Evolutionary conservation across 192 early-diverging fungal species (phyloP).

Genomic region (Glomus cerebriforme): DNA sequence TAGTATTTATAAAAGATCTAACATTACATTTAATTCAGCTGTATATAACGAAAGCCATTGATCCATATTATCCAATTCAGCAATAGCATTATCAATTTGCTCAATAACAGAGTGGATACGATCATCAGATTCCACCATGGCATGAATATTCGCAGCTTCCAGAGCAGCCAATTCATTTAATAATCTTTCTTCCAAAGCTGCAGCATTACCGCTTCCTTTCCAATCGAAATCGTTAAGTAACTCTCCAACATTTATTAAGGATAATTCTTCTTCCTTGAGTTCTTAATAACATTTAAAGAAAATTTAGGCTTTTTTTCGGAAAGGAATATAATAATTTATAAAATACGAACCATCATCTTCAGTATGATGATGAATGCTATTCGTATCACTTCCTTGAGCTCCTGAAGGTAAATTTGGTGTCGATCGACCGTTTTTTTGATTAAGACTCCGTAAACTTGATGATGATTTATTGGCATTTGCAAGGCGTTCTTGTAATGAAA

Average conservation of each 20-base stretch:
- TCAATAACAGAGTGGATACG: slow-evolving; percentile 76
- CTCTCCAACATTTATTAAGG: slow-evolving; percentile 75
- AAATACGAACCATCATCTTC: slow-evolving; percentile 24
- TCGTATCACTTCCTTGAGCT: background rate
- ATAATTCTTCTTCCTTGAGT: slow-evolving; percentile 57
- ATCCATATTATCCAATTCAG: slow-evolving; percentile 84
- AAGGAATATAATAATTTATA: background rate
- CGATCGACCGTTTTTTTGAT: slow-evolving; percentile 16
- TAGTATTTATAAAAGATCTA: background rate
- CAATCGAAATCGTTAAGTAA: slow-evolving; percentile 85
- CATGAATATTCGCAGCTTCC: slow-evolving; percentile 92
- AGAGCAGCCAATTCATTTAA: slow-evolving; percentile 82
- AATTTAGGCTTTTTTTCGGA: slow-evolving; percentile 21
- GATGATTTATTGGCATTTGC: slow-evolving; percentile 12
- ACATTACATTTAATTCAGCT: slow-evolving; percentile 77
- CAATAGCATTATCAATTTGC: slow-evolving; percentile 82
- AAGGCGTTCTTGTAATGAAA: slow-evolving; percentile 7
- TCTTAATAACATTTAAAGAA: slow-evolving; percentile 20
- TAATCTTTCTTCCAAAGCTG: slow-evolving; percentile 82
- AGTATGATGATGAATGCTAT: slow-evolving; percentile 24
- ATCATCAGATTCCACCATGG: slow-evolving; percentile 90
- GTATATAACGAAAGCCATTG: slow-evolving; percentile 85
- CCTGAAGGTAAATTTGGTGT: background rate
- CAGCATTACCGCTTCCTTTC: slow-evolving; percentile 84
- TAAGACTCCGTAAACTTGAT: slow-evolving; percentile 4